A percentile compares a stretch with the other conserved stretches of the same genome.
Conservation (phyloP, 768 basidiomycete genomes). For the Phylloporus rhodoxanthus region DNA sequence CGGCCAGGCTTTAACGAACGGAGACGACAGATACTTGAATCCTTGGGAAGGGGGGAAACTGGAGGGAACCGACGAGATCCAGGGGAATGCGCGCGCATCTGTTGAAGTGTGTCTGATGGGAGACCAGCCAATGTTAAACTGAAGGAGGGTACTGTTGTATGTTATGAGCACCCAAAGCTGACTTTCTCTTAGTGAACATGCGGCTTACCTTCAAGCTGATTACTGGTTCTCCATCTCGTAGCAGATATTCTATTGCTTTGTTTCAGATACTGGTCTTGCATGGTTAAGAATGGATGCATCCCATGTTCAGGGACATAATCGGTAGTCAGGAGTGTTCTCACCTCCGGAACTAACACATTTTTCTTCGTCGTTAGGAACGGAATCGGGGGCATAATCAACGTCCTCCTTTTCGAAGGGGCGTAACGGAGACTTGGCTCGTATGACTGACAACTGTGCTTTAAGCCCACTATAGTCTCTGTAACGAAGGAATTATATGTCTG, state of each 20-base stretch:
- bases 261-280: constrained; percentile 3
- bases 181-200: not conserved
- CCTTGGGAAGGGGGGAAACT: not conserved
- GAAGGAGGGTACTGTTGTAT: constrained; percentile 11
- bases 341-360: constrained; percentile 5
- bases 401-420: constrained; percentile 8
- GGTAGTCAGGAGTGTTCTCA: not conserved
- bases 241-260: not conserved
- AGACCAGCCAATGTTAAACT: constrained; percentile 4
- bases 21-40: constrained; percentile 9
- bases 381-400: not conserved
- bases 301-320: not conserved
- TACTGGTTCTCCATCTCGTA: not conserved
- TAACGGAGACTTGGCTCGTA: constrained; percentile 32
- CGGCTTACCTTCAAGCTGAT: constrained; percentile 10
- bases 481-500: not conserved
- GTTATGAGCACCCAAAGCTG: not conserved
- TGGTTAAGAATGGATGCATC: not conserved
- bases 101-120: constrained; percentile 3
- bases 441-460: constrained; percentile 58
- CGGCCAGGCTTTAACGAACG: not conserved
- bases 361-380: not conserved
- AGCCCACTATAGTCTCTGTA: constrained; percentile 66
- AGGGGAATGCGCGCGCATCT: not conserved
- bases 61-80: constrained; percentile 2